These are phyloP conservation scores for Diaporthe caulivora DNA, from an alignment of 2,329 filamentous ascomycete genomes.

Conservation along the genomic window DNA sequence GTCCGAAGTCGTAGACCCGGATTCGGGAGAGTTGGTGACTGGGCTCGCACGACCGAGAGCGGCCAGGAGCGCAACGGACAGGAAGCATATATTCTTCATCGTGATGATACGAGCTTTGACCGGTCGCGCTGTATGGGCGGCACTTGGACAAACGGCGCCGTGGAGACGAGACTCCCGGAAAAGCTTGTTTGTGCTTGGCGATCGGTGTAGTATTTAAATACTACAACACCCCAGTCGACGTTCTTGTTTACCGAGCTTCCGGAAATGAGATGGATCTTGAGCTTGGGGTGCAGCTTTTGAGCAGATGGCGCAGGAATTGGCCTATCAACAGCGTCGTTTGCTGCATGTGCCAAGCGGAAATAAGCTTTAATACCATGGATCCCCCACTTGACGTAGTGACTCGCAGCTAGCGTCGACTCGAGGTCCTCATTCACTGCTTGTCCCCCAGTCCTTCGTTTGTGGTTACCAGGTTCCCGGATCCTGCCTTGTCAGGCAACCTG, in stretches of 20 bases:
- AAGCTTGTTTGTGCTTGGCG: constrained; percentile 21
- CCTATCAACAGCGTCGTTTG: constrained; percentile 21
- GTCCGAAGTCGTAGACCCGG: constrained; percentile 40
- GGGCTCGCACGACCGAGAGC: constrained; percentile 25
- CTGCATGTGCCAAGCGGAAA: constrained; percentile 22
- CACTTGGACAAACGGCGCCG: neutral
- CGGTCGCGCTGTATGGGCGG: neutral
- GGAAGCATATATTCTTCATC: constrained; percentile 23
- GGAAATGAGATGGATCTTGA: constrained; percentile 5
- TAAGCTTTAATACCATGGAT: neutral
- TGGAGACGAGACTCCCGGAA: neutral
- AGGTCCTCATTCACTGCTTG: neutral
- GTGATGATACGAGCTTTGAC: neutral
- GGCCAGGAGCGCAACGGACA: neutral
- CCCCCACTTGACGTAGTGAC: neutral
- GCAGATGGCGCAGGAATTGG: neutral
- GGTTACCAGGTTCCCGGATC: constrained; percentile 8
- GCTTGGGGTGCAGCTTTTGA: neutral
- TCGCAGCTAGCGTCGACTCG: constrained; percentile 17
- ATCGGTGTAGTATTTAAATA: constrained; percentile 11
- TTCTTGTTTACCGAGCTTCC: neutral
- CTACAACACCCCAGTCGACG: neutral
- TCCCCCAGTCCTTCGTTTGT: neutral
- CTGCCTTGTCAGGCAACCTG: neutral
- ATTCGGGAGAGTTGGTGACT: constrained; percentile 30